Conservation (phyloP, 139 green algal species). For the Mychonastes homosphaera region DNA sequence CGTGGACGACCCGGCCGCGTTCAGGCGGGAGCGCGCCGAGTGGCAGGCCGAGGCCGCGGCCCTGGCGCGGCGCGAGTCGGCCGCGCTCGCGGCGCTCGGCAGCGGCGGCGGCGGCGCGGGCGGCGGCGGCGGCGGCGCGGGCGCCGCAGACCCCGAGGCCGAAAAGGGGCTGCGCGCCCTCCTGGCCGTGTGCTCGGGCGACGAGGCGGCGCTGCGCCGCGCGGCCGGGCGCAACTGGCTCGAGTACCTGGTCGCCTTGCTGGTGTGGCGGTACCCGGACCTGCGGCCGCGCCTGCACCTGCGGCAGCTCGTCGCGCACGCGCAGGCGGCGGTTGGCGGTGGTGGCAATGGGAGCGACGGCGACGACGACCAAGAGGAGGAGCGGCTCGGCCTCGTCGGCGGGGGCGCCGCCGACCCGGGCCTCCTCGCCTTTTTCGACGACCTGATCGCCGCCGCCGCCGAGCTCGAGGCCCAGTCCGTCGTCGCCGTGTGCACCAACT, state of each 20-base stretch:
- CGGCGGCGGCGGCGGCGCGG: not conserved
- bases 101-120: conserved; percentile 2
- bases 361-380: no score
- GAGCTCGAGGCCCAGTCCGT: conserved; percentile 29
- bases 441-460: conserved; percentile 13
- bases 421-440: conserved; percentile 18
- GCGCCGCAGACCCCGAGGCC: conserved; percentile 4
- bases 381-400: no score
- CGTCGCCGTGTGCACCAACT: conserved; percentile 19
- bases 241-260: conserved; percentile 45
- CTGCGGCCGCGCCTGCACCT: conserved; percentile 27
- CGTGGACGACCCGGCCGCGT: conserved; percentile 25
- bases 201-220: conserved; percentile 18
- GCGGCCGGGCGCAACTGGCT: conserved; percentile 37
- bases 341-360: conserved; percentile 4
- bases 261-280: conserved; percentile 38
- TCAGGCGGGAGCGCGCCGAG: not conserved
- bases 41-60: no score
- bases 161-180: conserved; percentile 22
- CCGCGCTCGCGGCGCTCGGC: no score
- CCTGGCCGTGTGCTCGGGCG: conserved; percentile 37
- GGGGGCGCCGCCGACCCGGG: no score
- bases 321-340: not conserved
- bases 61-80: no score
- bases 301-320: conserved; percentile 22